phyloP scores from a whole-genome alignment of 345 rosid genomes.

The Populus euphratica region DNA sequence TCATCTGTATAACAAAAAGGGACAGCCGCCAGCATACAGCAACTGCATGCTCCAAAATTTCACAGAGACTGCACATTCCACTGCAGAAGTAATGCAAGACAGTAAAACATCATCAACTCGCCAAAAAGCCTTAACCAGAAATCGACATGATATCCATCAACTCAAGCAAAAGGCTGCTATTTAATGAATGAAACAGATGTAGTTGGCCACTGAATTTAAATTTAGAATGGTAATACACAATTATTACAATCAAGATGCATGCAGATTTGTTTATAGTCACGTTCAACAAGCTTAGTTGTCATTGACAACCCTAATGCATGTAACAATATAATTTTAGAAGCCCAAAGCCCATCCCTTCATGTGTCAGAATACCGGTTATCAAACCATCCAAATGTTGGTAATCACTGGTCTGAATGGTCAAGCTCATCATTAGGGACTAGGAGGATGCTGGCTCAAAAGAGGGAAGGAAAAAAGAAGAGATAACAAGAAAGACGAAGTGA shows the following conservation, averaged over 20 bases:
- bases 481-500: not conserved
- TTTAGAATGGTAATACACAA: not conserved
- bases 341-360: not conserved
- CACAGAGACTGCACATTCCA: slow-evolving; percentile 26
- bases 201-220: not conserved
- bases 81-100: slow-evolving; percentile 27
- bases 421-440: not conserved
- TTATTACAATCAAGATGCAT: not conserved
- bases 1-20: slow-evolving; percentile 28
- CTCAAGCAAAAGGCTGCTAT: not conserved
- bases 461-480: not conserved
- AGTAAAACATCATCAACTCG: not conserved
- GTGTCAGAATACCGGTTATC: not conserved
- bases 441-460: not conserved
- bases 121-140: not conserved
- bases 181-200: not conserved
- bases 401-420: not conserved
- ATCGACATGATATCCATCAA: not conserved
- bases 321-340: not conserved
- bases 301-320: not conserved
- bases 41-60: slow-evolving; percentile 39
- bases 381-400: not conserved
- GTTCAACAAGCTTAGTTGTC: not conserved
- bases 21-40: slow-evolving; percentile 32
- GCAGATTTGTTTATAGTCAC: not conserved